Evolutionary conservation across 257 asterid genomes (phyloP).

Genomic region (Solanum appendiculatum): DNA sequence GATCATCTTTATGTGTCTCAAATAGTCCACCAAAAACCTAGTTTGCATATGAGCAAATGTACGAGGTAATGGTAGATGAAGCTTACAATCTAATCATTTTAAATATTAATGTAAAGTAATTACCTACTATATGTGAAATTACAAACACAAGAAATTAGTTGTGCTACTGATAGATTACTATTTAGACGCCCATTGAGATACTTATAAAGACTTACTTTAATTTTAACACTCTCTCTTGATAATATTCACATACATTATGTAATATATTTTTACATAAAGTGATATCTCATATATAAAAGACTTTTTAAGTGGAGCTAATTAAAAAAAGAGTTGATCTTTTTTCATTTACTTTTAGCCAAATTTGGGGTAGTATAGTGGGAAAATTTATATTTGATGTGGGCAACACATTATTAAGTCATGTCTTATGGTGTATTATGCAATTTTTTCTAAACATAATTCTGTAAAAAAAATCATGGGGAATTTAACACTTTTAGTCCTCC

Average conservation of each 20-base stretch:
- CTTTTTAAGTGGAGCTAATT: not conserved
- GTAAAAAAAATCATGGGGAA: not conserved
- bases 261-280: not conserved
- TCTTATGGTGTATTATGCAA: not conserved
- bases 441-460: not conserved
- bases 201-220: not conserved
- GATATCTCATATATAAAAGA: not conserved
- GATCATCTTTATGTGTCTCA: not conserved
- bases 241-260: not conserved
- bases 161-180: not conserved
- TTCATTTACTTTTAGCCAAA: not conserved
- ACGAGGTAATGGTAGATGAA: not conserved
- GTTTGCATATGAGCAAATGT: no score
- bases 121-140: not conserved
- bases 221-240: not conserved
- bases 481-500: not conserved
- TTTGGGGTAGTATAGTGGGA: not conserved
- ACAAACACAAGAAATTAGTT: not conserved
- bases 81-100: not conserved
- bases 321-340: not conserved
- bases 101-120: not conserved
- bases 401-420: not conserved
- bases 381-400: not conserved
- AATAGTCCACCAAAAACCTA: no score
- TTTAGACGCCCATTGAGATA: not conserved